phyloP scores from a whole-genome alignment of 345 rosid species.

The Salix suchowensis region DNA sequence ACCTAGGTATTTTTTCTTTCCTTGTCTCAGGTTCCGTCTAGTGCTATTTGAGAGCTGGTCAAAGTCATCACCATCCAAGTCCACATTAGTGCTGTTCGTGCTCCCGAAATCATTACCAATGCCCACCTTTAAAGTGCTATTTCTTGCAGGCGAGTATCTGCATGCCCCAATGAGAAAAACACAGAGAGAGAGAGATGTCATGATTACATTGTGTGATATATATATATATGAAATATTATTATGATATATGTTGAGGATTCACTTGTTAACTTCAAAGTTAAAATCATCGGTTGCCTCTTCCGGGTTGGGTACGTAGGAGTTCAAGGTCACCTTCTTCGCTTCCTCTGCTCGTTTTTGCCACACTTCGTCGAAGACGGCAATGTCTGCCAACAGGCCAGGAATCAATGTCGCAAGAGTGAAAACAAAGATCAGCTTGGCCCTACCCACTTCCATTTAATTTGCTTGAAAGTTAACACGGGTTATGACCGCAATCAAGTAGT shows the following conservation, averaged over 20 bases:
- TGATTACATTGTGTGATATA: not conserved
- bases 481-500: not conserved
- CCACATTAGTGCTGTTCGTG: not conserved
- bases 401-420: constrained; percentile 19
- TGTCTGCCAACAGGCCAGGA: constrained; percentile 23
- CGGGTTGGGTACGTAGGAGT: constrained; percentile 30
- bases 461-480: not conserved
- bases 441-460: constrained; percentile 5
- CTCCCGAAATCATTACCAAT: no score
- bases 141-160: not conserved
- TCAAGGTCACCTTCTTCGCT: constrained; percentile 26
- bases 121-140: not conserved
- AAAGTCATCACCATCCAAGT: not conserved
- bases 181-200: no score
- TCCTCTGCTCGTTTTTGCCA: constrained; percentile 39
- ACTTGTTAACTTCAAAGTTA: constrained; percentile 24
- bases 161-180: not conserved
- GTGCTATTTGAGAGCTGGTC: not conserved
- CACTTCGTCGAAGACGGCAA: constrained; percentile 27
- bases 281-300: constrained; percentile 15
- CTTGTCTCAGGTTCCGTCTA: constrained; percentile 20
- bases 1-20: not conserved
- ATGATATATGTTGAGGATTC: not conserved
- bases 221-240: not conserved
- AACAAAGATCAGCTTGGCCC: constrained; percentile 19